phyloP scores from a whole-genome alignment of 306 rosid genomes.

The Oemleria cerasiformis region DNA sequence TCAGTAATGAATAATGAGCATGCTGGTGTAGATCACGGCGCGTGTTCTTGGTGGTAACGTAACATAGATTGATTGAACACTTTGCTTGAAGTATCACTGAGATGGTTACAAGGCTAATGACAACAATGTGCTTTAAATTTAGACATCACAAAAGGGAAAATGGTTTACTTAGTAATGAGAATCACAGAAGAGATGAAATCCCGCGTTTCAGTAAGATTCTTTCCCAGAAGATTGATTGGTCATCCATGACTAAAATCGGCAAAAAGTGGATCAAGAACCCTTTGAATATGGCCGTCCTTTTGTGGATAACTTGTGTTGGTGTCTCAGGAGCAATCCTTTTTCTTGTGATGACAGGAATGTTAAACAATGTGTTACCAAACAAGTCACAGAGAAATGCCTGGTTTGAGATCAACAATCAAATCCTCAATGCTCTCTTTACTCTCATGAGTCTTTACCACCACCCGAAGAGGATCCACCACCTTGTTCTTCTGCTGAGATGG shows the following conservation, averaged over 20 bases:
- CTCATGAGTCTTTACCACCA: slow-evolving; percentile 64
- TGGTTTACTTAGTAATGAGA: slow-evolving; percentile 20
- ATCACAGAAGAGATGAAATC: slow-evolving; percentile 24
- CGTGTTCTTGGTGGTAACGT: slow-evolving; percentile 8
- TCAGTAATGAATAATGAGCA: neutral
- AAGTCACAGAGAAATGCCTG: slow-evolving; percentile 45
- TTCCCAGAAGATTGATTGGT: slow-evolving; percentile 34
- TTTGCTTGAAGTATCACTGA: neutral
- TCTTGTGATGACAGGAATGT: slow-evolving; percentile 63
- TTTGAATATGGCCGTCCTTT: slow-evolving; percentile 47
- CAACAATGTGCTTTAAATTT: slow-evolving; percentile 25
- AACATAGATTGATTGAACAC: slow-evolving; percentile 16
- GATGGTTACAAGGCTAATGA: slow-evolving; percentile 19
- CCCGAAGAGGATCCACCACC: slow-evolving; percentile 48
- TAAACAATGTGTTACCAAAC: slow-evolving; percentile 36
- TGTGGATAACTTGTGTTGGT: slow-evolving; percentile 45
- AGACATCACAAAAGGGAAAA: slow-evolving; percentile 29
- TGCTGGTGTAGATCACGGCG: neutral
- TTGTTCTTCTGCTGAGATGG: slow-evolving; percentile 56
- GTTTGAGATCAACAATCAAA: slow-evolving; percentile 62
- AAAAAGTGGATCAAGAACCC: slow-evolving; percentile 49
- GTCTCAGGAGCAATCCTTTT: slow-evolving; percentile 56
- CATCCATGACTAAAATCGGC: slow-evolving; percentile 25
- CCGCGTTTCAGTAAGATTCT: slow-evolving; percentile 17
- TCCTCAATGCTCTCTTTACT: slow-evolving; percentile 65